These are phyloP conservation scores for Fusarium cyanostomum DNA, from an alignment of 2,329 filamentous ascomycete genomes.

Conservation along the genomic window DNA sequence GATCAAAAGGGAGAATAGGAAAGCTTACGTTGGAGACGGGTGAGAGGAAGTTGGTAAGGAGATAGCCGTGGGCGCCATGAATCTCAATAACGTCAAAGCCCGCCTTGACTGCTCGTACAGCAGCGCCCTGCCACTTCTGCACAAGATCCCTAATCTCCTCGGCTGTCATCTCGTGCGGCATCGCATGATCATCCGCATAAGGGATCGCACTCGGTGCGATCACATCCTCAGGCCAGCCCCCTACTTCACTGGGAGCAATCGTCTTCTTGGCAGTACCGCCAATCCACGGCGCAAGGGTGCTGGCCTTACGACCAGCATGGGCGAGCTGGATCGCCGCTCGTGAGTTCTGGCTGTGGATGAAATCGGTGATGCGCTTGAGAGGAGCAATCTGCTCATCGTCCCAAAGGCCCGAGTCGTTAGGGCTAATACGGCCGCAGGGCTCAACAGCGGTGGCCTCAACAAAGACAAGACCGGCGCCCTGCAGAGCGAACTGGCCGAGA, in stretches of 20 bases:
- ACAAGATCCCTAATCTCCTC: slow-evolving; percentile 75
- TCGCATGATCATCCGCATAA: slow-evolving; percentile 68
- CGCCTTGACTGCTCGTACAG: slow-evolving; percentile 69
- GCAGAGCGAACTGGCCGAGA: slow-evolving; percentile 78
- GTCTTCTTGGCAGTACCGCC: slow-evolving; percentile 54
- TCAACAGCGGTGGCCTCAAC: slow-evolving; percentile 82
- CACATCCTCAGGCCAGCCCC: slow-evolving; percentile 68
- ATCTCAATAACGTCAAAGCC: slow-evolving; percentile 82
- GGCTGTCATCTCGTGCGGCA: slow-evolving; percentile 73
- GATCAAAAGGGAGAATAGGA: not conserved
- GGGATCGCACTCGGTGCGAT: slow-evolving; percentile 62
- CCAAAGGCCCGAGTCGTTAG: slow-evolving; percentile 84
- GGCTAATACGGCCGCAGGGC: slow-evolving; percentile 83
- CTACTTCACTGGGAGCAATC: slow-evolving; percentile 61
- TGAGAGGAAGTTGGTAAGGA: slow-evolving; percentile 72
- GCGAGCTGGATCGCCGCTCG: slow-evolving; percentile 82
- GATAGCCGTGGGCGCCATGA: slow-evolving; percentile 72
- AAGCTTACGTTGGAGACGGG: slow-evolving; percentile 61
- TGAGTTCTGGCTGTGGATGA: slow-evolving; percentile 80
- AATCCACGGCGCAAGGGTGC: slow-evolving; percentile 72
- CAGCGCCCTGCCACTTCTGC: slow-evolving; percentile 66
- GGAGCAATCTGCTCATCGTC: slow-evolving; percentile 82
- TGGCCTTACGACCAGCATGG: slow-evolving; percentile 80
- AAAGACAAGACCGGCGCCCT: slow-evolving; percentile 77
- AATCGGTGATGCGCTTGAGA: slow-evolving; percentile 76